A percentile compares a stretch with the other conserved stretches of the same genome.
Evolutionary conservation across 345 rosid species (phyloP).

Genomic region (Excoecaria cochinchinensis): DNA sequence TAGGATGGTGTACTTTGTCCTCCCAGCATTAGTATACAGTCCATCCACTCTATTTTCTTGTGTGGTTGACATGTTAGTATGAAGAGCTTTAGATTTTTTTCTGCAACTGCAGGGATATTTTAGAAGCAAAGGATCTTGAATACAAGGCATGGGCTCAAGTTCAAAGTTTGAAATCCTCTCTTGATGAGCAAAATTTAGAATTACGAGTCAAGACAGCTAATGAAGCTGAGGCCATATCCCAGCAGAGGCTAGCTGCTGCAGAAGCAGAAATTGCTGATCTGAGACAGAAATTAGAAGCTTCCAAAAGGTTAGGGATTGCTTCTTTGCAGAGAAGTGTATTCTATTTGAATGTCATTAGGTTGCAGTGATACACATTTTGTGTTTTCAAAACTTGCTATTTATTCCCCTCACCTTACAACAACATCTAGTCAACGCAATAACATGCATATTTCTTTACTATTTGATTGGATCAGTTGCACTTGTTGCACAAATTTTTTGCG

Average conservation of each 20-base stretch:
- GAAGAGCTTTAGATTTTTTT: slow-evolving; percentile 7
- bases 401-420: neutral
- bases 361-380: neutral
- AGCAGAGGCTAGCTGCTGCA: slow-evolving; percentile 90
- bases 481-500: neutral
- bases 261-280: slow-evolving; percentile 98
- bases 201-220: slow-evolving; percentile 87
- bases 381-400: neutral
- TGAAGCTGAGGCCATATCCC: slow-evolving; percentile 95
- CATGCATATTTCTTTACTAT: neutral
- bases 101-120: slow-evolving; percentile 52
- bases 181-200: slow-evolving; percentile 89
- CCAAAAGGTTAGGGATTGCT: slow-evolving; percentile 58
- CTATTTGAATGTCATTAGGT: neutral
- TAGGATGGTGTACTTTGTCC: neutral
- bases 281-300: slow-evolving; percentile 77
- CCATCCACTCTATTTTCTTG: slow-evolving; percentile 3
- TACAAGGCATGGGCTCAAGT: slow-evolving; percentile 81
- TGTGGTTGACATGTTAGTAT: neutral
- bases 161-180: slow-evolving; percentile 67
- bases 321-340: neutral
- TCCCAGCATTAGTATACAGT: neutral
- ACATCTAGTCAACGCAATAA: neutral
- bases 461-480: neutral
- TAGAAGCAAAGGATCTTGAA: slow-evolving; percentile 72